A percentile compares a stretch with the other conserved stretches of the same genome.
These are phyloP conservation scores for Allantophomopsis lycopodina DNA, from an alignment of 2,329 filamentous ascomycete genomes.

Conservation along the genomic window DNA sequence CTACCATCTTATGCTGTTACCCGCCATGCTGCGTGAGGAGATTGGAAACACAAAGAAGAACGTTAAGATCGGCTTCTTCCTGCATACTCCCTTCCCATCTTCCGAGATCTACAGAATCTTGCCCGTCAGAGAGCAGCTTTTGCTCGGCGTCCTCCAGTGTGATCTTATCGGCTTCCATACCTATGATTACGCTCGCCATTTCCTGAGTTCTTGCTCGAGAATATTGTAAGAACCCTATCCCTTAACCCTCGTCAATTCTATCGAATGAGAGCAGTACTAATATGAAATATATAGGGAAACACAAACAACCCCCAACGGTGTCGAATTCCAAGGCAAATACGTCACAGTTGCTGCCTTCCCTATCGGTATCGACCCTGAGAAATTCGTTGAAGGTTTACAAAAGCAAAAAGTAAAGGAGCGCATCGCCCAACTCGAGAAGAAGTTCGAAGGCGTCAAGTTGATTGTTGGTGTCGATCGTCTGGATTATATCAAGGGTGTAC, in stretches of 20 bases:
- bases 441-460: conserved; percentile 91
- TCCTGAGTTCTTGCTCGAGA: conserved; percentile 90
- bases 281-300: conserved; percentile 31
- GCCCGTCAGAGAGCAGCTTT: conserved; percentile 78
- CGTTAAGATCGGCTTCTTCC: conserved; percentile 95
- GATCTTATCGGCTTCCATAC: conserved; percentile 97
- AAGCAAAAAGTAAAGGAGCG: conserved; percentile 78
- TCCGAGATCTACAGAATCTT: conserved; percentile 95
- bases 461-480: conserved; percentile 94
- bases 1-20: conserved; percentile 95
- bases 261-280: background rate
- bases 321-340: conserved; percentile 79
- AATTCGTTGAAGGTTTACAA: conserved; percentile 80
- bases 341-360: conserved; percentile 92
- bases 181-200: conserved; percentile 97
- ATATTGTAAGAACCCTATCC: conserved; percentile 48
- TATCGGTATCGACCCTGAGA: conserved; percentile 95
- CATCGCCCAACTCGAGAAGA: conserved; percentile 71
- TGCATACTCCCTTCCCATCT: conserved; percentile 94
- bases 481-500: conserved; percentile 98
- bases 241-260: background rate
- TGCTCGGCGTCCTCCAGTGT: conserved; percentile 80
- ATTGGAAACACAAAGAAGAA: conserved; percentile 72
- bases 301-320: conserved; percentile 79
- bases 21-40: conserved; percentile 87